These are phyloP conservation scores for Cinchona pubescens DNA, from an alignment of 257 asterid genomes.

Conservation along the genomic window DNA sequence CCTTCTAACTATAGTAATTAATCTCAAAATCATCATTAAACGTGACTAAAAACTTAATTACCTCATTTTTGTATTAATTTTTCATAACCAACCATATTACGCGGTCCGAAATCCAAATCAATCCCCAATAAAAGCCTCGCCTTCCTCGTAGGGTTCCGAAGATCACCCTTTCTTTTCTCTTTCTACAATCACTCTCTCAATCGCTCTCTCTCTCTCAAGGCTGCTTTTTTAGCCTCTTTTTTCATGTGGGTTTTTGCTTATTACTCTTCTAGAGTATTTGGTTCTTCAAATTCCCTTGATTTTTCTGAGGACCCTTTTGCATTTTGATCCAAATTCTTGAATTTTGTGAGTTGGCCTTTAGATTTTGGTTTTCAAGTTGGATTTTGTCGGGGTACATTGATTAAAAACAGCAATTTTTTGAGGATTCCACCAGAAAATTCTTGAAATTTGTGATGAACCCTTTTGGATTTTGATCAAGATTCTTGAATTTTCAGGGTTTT, in stretches of 20 bases:
- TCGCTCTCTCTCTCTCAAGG: constrained; percentile 15
- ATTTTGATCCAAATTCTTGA: neutral
- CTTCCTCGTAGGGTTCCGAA: constrained; percentile 50
- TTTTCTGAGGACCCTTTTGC: neutral
- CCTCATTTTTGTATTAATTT: neutral
- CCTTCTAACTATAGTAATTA: constrained; percentile 14
- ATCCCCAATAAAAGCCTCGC: constrained; percentile 56
- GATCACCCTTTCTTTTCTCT: constrained; percentile 25
- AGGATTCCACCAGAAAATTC: neutral
- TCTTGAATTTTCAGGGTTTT: neutral
- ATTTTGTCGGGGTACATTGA: neutral
- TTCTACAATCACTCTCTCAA: constrained; percentile 16
- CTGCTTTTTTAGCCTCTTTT: neutral
- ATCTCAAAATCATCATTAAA: neutral
- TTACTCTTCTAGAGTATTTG: neutral
- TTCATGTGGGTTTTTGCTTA: neutral
- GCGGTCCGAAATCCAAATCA: constrained; percentile 53
- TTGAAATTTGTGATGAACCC: neutral
- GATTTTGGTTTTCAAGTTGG: neutral
- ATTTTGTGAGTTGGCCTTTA: neutral
- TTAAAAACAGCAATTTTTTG: neutral
- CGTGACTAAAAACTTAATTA: no score
- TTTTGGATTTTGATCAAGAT: neutral
- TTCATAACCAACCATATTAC: constrained; percentile 29
- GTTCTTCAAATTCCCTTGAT: neutral